Base-by-base conservation (phyloP, 768 basidiomycete species). In the Mrakia hoshinonis region DNA sequence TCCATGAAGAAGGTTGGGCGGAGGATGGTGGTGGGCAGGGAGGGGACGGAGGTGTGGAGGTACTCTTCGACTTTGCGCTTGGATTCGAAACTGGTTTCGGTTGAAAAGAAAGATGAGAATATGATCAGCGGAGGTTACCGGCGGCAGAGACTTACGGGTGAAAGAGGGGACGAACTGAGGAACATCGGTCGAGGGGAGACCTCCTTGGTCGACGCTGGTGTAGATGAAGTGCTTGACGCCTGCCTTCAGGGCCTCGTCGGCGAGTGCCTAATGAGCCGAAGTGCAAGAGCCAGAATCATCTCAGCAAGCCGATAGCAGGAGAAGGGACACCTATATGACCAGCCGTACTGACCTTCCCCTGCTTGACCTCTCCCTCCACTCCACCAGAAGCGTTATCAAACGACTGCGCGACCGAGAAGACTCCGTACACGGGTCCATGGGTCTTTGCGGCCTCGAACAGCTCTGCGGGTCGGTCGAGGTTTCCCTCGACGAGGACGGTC, bases 1-100 rank as follows among this genome's bases (percentile, higher is more conserved):
- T 55, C 54, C 54, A 55, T 55, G 54, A 55, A 55, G 54, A 29
- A 55, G 54, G 54, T 55, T 7, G 54, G 54, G 4, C 54, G 54
- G 34, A 55, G 54, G 2, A 55, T 31, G 26, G 54, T 55, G 29
- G 34, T 26, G 5, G 54, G 54, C 13, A 55, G 54, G 7, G n/a
- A 4, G 20, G 54, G 54, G 12, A 55, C 15, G 7, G 18, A 15
- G 54, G 5, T 13, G 7, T 31, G 12, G 54, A 55, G 29, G 54
- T 55, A 55, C 54, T 55, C 18, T 31, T 55, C 54, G 11, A 55
- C 54, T 18, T 55, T 31, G 2, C 20, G 54, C 29, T 55, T 55
- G 5, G 54, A 55, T 18, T 55, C 12, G 54, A 55, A 55, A 31
- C 54, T 55, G 26, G n/a, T 24, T 24, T n/a, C n/a, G n/a, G n/a